Conservation (phyloP, 192 early-diverging fungal genomes). For the Chytriomyces sp. region DNA sequence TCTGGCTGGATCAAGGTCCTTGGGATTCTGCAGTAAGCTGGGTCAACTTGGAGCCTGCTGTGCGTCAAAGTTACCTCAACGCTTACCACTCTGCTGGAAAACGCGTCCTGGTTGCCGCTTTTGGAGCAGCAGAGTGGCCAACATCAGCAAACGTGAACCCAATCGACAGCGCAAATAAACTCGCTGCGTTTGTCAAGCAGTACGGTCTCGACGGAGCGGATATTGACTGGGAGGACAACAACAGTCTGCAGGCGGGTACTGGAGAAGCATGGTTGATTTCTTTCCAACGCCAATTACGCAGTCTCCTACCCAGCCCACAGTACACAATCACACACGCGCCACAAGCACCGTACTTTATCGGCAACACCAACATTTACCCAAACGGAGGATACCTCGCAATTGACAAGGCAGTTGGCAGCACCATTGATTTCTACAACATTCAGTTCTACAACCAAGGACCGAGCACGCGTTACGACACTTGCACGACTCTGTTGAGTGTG, state of each 20-base stretch:
- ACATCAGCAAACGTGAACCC: slow-evolving; percentile 35
- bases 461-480: slow-evolving; percentile 35
- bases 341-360: slow-evolving; percentile 48
- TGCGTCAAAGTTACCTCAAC: slow-evolving; percentile 33
- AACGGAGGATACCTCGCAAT: slow-evolving; percentile 45
- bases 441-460: slow-evolving; percentile 50
- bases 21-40: slow-evolving; percentile 36
- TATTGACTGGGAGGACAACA: slow-evolving; percentile 38
- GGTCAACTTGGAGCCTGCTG: slow-evolving; percentile 30
- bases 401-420: slow-evolving; percentile 34
- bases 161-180: slow-evolving; percentile 31
- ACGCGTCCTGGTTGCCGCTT: slow-evolving; percentile 39
- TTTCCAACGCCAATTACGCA: slow-evolving; percentile 37
- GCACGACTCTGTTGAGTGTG: slow-evolving; percentile 34
- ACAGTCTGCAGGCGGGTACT: slow-evolving; percentile 34
- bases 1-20: slow-evolving; percentile 37
- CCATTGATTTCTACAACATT: slow-evolving; percentile 47
- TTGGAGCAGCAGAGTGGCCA: slow-evolving; percentile 44
- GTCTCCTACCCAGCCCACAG: slow-evolving; percentile 31
- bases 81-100: slow-evolving; percentile 42
- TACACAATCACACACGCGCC: slow-evolving; percentile 48
- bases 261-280: slow-evolving; percentile 48
- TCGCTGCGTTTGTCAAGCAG: slow-evolving; percentile 45
- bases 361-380: slow-evolving; percentile 35
- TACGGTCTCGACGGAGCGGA: slow-evolving; percentile 48